Base-by-base conservation (phyloP, 345 rosid species). In the Murraya koenigii region DNA sequence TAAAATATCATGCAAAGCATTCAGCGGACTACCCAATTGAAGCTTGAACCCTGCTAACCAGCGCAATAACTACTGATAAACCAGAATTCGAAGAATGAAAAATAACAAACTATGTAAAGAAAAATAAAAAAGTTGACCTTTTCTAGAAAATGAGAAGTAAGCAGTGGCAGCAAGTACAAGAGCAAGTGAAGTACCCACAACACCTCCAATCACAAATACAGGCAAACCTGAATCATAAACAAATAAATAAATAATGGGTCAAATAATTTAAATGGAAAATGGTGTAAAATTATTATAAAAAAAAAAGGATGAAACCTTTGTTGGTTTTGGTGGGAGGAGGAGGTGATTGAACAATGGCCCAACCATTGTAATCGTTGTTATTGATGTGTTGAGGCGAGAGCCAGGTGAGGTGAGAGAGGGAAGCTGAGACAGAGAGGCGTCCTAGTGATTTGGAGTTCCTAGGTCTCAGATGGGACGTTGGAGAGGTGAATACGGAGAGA, bases 131-230 rank as follows among this genome's bases (percentile, higher is more conserved):
- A 44, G 49, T 20, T 8, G 19, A 92, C 96, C 94, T 80, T 83
- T 88, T 78, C 87, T 79, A 6, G 87, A 86, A 75, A 90, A 78
- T 8, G 92, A 85, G 61, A 90, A 84, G 78, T 85, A 94, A 73
- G 92, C 91, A 71, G 90, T 1, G 65, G 89, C 85, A 63, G 95
- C 91, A 39, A 92, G 81, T 14, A 88, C 68, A 71, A 87, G 65
- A 47, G 83, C 90, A 28, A 87, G 78, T 22, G 90, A 87, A 25
- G 86, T 79, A 81, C 95, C 94, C 73, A 86, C 92, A 78, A 85
- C 73, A 36, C 87, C 90, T 73, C 81, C 84, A 66, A 93, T 73
- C 38, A 88, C 75, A 78, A 88, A 58, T 19, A 67, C 39, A 22
- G 87, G 59, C 76, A 87, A 84, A 13, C 90, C 98, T 95, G 84